phyloP scores from a whole-genome alignment of 257 asterid species.

The Nicotiana benthamiana region DNA sequence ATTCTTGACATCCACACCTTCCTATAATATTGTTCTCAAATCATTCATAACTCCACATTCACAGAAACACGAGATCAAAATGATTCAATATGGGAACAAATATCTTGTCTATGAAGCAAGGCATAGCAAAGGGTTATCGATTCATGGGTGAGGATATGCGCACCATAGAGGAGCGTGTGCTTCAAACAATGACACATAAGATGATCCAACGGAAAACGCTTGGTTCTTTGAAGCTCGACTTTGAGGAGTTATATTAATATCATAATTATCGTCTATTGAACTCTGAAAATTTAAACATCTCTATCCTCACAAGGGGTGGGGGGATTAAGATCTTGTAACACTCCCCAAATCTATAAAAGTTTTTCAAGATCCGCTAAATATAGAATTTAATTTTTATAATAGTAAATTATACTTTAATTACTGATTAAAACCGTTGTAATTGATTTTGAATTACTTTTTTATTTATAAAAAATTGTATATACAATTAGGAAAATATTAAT shows the following conservation, averaged over 20 bases:
- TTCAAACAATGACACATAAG: not conserved
- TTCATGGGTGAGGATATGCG: not conserved
- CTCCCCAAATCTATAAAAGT: too few species aligned
- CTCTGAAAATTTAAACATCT: not conserved
- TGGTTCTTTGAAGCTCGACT: not conserved
- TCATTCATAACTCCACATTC: not conserved
- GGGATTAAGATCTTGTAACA: too few species aligned
- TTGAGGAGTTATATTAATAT: not conserved
- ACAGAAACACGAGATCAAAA: not conserved
- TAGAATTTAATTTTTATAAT: too few species aligned
- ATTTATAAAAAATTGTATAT: too few species aligned
- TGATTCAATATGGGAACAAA: not conserved
- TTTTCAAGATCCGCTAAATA: too few species aligned
- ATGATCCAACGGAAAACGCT: not conserved
- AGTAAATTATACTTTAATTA: too few species aligned
- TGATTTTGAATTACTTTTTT: too few species aligned
- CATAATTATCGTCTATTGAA: not conserved
- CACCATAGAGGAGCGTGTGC: not conserved
- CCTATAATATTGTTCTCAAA: not conserved
- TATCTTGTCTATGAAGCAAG: not conserved
- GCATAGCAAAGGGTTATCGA: not conserved
- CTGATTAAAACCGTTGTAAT: too few species aligned
- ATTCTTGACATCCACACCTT: too few species aligned
- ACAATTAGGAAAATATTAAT: too few species aligned
- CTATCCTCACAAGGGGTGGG: too few species aligned